Conservation (phyloP, 257 asterid genomes). For the Coffea eugenioides region DNA sequence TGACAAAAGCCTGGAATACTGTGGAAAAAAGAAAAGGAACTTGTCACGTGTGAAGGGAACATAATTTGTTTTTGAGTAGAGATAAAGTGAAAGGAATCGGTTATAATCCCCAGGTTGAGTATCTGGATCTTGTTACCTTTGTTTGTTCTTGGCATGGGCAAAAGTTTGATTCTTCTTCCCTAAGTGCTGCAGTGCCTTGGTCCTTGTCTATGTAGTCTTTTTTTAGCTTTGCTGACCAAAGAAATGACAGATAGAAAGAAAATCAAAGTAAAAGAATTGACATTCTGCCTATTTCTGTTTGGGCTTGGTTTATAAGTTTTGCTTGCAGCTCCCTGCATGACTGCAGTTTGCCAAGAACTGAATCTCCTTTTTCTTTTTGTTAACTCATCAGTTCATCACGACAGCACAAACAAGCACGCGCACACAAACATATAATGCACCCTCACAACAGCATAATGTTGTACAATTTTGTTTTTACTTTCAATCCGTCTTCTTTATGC, state of each 20-base stretch:
- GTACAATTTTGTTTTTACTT: neutral
- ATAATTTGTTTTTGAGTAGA: slow-evolving; percentile 20
- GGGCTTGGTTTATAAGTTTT: neutral
- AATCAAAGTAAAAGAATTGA: neutral
- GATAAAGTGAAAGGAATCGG: slow-evolving; percentile 30
- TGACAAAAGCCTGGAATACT: slow-evolving; percentile 27
- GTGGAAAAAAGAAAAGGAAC: slow-evolving; percentile 24
- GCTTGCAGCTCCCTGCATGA: neutral
- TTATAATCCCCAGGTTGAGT: slow-evolving; percentile 28
- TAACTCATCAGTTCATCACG: neutral
- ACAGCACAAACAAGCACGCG: neutral
- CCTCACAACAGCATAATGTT: neutral
- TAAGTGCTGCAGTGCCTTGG: neutral
- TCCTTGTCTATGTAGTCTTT: neutral
- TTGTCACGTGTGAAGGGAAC: slow-evolving; percentile 25
- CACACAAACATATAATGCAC: neutral
- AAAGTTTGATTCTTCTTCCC: slow-evolving; percentile 8
- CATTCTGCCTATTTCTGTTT: neutral
- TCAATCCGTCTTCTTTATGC: neutral
- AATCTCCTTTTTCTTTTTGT: neutral
- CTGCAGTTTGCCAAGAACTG: neutral
- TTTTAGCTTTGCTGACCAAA: neutral
- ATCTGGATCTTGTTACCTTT: slow-evolving; percentile 16
- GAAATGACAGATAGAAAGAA: slow-evolving; percentile 8
- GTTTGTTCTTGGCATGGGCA: slow-evolving; percentile 8